Base-by-base conservation (phyloP, 2,329 filamentous ascomycete genomes). In the Ophiostoma montium region DNA sequence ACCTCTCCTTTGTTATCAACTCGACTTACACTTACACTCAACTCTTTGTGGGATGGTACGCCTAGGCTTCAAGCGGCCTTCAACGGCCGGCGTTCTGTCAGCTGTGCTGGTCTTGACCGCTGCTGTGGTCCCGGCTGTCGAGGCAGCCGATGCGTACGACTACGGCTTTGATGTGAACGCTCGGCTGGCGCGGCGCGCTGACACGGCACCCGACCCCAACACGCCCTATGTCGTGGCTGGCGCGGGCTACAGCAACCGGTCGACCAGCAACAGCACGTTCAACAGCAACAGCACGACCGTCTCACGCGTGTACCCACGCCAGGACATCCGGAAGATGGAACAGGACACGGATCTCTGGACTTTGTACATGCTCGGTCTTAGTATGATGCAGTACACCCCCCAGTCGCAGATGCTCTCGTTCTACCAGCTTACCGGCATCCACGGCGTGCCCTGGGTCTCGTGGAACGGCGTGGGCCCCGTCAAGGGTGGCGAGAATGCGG, bases 381-480 rank as follows among this genome's bases (percentile, higher is more conserved):
- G 76, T 61, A 78, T 80, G 66, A 78, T 90, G 68, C 80, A 86
- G 64, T 74, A 70, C 53, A 76, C 76, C 50, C 68, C 80, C 54
- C 82, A 87, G 64, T 68, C 70, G 16, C 65, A 70, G 48, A 70
- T 71, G 49, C 69, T 83, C 35, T 90, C 86, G 36, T 92, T 80
- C 69, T 94, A 88, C 65, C 78, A 86, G 59, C 74, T 94, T 57
- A 75, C 83, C 52, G 84, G 82, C 15, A 86, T 94, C 56, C 87
- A 94, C 62, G 87, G 86, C 16, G 79, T 82, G 53, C 87, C 87
- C 2, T 76, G 74, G 54, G 56, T 65, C 35, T 61, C 70, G 12
- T 79, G 75, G 72, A 73, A 70, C 30, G 70, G 66, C 32, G 75
- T 78, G 19, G 58, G 65, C 45, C 67, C 70, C 49, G 67, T 65